Percentiles rank a stretch among this genome's conserved stretches.
These are phyloP conservation scores for Perkinsus olseni DNA, from an alignment of 169 alveolate genomes.

Conservation along the genomic window DNA sequence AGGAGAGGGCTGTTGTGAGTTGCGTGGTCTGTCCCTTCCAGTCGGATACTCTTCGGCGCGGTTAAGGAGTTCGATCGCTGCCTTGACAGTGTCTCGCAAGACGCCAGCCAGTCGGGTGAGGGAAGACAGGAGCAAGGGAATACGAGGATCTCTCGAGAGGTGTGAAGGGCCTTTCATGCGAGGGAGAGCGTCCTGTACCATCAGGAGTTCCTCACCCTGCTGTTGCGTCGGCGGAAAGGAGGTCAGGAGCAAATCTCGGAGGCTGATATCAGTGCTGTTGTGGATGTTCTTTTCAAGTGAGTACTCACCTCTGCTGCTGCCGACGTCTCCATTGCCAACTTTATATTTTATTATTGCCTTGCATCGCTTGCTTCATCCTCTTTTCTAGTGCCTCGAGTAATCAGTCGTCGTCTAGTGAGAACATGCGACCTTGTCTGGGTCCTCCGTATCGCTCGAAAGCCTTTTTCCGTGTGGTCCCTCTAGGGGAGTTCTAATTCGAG, in stretches of 20 bases:
- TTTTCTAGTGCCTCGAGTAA: too few relatives aligned
- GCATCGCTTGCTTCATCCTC: too few relatives aligned
- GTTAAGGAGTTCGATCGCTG: background rate
- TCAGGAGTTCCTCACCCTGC: background rate
- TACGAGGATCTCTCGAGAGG: background rate
- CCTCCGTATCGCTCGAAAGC: too few relatives aligned
- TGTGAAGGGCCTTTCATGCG: background rate
- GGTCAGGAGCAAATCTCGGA: background rate
- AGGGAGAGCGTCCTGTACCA: background rate
- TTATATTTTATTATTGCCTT: too few relatives aligned
- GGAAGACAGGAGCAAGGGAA: background rate
- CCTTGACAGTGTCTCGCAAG: background rate
- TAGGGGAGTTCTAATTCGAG: too few relatives aligned
- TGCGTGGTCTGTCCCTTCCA: background rate
- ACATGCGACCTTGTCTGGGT: too few relatives aligned
- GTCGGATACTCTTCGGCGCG: background rate
- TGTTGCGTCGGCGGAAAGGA: background rate
- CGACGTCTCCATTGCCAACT: too few relatives aligned
- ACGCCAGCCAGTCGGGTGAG: background rate
- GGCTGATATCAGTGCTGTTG: background rate
- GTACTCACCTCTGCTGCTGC: background rate
- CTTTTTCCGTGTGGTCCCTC: too few relatives aligned
- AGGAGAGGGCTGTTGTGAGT: background rate
- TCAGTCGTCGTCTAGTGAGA: too few relatives aligned
- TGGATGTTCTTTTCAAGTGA: background rate